A percentile compares a stretch with the other conserved stretches of the same genome.
phyloP scores from a whole-genome alignment of 371 early-diverging fungal species.

The Mucor indicus region DNA sequence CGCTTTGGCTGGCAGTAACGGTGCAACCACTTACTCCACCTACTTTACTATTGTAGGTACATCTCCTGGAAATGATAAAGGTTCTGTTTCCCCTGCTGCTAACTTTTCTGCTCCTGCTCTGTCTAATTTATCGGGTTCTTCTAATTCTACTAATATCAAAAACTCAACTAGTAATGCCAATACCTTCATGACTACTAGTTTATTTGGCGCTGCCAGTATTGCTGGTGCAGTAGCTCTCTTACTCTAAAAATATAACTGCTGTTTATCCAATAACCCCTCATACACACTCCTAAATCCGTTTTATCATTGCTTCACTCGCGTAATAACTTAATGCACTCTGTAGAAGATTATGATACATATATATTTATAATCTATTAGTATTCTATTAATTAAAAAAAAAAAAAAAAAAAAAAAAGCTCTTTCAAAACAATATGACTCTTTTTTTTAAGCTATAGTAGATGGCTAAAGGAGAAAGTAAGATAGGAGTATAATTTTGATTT shows the following conservation, averaged over 20 bases:
- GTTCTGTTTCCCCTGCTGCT: background rate
- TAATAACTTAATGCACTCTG: no score
- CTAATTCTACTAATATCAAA: constrained; percentile 1
- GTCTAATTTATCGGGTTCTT: constrained; percentile 4
- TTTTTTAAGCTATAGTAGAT: no score
- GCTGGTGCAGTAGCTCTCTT: constrained; percentile 18
- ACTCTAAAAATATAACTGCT: constrained; percentile 8
- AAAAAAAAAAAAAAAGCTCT: no score
- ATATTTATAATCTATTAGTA: no score
- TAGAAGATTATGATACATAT: no score
- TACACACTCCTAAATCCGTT: no score
- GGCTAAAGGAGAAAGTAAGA: no score
- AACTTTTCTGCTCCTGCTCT: constrained; percentile 6
- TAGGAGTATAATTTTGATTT: no score
- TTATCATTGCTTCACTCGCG: no score
- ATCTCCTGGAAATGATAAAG: constrained; percentile 5
- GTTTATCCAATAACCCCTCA: no score
- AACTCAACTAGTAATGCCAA: constrained; percentile 2
- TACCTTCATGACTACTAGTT: constrained; percentile 17
- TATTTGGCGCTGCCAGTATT: constrained; percentile 18
- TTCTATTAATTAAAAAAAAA: no score
- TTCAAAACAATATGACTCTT: no score
- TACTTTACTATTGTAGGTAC: constrained; percentile 39
- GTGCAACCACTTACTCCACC: constrained; percentile 30
- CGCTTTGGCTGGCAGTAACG: constrained; percentile 28